These are phyloP conservation scores for Trichoderma endophyticum DNA, from an alignment of 2,329 filamentous ascomycete genomes.

Conservation along the genomic window DNA sequence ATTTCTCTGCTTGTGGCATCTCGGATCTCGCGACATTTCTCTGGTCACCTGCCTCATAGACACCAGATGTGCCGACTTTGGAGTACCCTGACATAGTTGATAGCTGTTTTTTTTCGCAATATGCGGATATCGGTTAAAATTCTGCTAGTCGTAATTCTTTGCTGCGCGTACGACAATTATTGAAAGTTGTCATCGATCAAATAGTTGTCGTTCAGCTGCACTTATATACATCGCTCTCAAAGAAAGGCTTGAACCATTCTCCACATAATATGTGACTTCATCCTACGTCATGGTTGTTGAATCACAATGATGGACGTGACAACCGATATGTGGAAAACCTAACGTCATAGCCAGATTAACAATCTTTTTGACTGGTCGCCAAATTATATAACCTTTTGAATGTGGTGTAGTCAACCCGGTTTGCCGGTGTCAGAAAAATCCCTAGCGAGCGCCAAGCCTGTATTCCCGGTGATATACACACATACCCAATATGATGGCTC, in stretches of 20 bases:
- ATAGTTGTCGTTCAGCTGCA: neutral
- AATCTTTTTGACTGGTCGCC: neutral
- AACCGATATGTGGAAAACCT: neutral
- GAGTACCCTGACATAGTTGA: conserved; percentile 45
- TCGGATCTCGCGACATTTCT: conserved; percentile 58
- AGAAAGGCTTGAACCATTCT: neutral
- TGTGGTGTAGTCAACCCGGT: neutral
- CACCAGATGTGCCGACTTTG: conserved; percentile 60
- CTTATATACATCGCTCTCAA: neutral
- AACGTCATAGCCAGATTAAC: conserved; percentile 10
- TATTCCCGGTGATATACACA: neutral
- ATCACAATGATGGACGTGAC: neutral
- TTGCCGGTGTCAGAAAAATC: neutral
- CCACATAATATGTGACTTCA: conserved; percentile 12
- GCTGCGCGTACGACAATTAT: neutral
- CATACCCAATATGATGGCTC: neutral
- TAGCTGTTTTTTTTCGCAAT: neutral
- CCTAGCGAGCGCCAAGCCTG: neutral
- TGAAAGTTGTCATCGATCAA: neutral
- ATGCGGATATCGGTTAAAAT: neutral
- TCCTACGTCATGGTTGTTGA: conserved; percentile 11
- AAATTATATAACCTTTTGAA: neutral
- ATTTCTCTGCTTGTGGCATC: conserved; percentile 52
- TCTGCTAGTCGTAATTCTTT: too few species aligned
- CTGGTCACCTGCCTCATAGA: conserved; percentile 80